phyloP scores from a whole-genome alignment of 768 basidiomycete genomes.

The Suillus clintonianus region DNA sequence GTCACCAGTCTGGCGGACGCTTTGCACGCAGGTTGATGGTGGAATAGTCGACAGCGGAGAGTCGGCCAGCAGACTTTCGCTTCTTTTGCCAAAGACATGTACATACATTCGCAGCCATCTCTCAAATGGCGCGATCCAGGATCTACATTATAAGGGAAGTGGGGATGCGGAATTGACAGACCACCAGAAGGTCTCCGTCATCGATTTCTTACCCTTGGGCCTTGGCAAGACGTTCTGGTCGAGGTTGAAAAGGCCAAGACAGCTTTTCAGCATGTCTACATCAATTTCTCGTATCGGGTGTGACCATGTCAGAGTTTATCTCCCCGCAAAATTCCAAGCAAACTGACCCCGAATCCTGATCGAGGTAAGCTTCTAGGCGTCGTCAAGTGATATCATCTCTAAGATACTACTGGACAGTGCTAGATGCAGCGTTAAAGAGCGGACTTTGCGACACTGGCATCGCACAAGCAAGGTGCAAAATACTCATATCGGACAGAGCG shows the following conservation, averaged over 20 bases:
- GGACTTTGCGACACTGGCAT: conserved; percentile 14
- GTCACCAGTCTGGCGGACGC: background rate
- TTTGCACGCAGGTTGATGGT: background rate
- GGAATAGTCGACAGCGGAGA: conserved; percentile 13
- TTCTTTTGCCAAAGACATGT: conserved; percentile 11
- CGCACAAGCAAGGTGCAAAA: conserved; percentile 18
- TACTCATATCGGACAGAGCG: conserved; percentile 20
- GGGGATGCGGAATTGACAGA: conserved; percentile 5
- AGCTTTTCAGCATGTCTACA: conserved; percentile 9
- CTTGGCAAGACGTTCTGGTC: conserved; percentile 12
- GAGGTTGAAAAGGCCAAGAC: background rate
- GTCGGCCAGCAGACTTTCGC: conserved; percentile 9
- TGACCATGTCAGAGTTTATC: conserved; percentile 12
- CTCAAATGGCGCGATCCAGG: background rate
- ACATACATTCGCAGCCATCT: conserved; percentile 2
- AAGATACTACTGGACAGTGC: background rate
- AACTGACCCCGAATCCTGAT: background rate
- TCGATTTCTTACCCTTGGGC: conserved; percentile 12
- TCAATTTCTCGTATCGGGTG: conserved; percentile 16
- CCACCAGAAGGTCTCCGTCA: conserved; percentile 12
- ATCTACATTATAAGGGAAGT: no score
- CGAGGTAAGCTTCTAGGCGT: background rate
- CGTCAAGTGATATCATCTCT: background rate
- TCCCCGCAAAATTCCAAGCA: background rate
- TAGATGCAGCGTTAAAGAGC: conserved; percentile 6